A percentile compares a stretch with the other conserved stretches of the same genome.
Conservation (phyloP, 495 filamentous ascomycete genomes). For the Parathielavia hyrcaniae region DNA sequence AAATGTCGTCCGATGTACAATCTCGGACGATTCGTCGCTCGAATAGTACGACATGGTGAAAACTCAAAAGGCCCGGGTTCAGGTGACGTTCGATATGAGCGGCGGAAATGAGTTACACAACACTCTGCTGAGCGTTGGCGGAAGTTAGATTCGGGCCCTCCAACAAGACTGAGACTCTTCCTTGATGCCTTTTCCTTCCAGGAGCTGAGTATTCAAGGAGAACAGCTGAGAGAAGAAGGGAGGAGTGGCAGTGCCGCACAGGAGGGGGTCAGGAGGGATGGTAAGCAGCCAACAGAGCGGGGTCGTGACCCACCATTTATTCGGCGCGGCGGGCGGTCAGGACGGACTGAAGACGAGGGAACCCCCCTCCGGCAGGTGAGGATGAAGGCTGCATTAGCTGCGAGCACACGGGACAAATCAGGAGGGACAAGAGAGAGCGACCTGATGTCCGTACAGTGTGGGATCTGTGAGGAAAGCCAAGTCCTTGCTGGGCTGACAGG, state of each 20-base stretch:
- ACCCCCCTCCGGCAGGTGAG: not conserved
- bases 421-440: not conserved
- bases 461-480: not conserved
- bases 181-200: not conserved
- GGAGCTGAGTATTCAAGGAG: constrained; percentile 2
- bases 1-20: not conserved
- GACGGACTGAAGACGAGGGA: constrained; percentile 9
- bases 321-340: constrained; percentile 24
- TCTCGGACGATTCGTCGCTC: constrained; percentile 12
- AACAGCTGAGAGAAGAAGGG: constrained; percentile 10
- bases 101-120: not conserved
- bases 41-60: constrained; percentile 1
- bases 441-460: constrained; percentile 13
- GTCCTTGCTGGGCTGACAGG: not conserved
- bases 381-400: constrained; percentile 21
- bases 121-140: not conserved
- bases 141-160: not conserved
- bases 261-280: constrained; percentile 33
- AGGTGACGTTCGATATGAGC: not conserved
- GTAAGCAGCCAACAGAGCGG: constrained; percentile 30
- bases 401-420: constrained; percentile 17
- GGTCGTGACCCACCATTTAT: constrained; percentile 36
- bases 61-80: not conserved
- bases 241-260: constrained; percentile 12
- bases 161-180: not conserved